Evolutionary conservation across 2,329 filamentous ascomycete genomes (phyloP), one percentile per base, ranked within the genome.

Genomic region (Exophiala sp.): DNA sequence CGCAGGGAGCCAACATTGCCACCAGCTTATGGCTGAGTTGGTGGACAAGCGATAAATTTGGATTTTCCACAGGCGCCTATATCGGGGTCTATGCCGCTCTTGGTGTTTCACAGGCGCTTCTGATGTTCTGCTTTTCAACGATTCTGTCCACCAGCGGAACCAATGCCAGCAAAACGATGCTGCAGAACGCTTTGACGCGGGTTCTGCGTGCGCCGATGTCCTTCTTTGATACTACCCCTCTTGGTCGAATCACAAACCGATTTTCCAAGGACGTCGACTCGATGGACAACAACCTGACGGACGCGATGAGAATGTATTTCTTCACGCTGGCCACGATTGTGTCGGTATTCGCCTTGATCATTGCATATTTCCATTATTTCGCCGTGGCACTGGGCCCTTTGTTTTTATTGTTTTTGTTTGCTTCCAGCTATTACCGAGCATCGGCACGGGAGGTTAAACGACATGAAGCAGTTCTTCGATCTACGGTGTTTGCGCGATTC

Each of bases 171-270:
- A 92, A 88, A 69, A 78, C 79, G 36, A 90, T 97, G 82, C 80
- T 97, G 47, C 83, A 87, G 29, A 78, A 83, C 34, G 92, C 94
- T 5, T 88, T 97, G 64, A 83, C 79, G 7, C 81, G 88, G 12
- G 89, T 94, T 1, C 69, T 87, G 7, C 75, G 83, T 43, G 84
- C 84, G 3, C 84, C 84, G 1, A 86, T 87, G 90, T 87, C 88
- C 3, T 97, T 97, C 74, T 97, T 97, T 73, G 94, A 99, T 65
- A 97, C 94, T 0, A 97, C 94, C 0, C 94, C 94, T 0, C 80
- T 97, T 1, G 94, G 94, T 16, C 87, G 92, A 35, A 96, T 97
- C 69, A 96, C 91, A 18, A 97, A 97, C 69, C 88, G 94, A 12
- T 97, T 97, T 72, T 95, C 90, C 32, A 87, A 92, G 63, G 94